phyloP scores from a whole-genome alignment of 768 basidiomycete species.

The Tephrocybe rancida region DNA sequence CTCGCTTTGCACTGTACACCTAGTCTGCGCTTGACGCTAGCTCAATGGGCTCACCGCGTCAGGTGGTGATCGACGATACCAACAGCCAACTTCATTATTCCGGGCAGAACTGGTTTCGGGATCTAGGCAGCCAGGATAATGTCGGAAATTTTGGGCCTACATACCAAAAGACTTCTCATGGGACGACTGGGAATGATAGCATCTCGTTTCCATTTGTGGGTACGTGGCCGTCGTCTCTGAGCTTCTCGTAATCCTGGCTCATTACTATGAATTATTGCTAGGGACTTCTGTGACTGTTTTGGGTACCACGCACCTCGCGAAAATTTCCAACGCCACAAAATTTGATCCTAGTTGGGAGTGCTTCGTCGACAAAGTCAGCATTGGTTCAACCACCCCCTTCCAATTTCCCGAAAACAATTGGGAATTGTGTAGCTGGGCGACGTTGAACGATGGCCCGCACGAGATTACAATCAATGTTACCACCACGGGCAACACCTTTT shows the following conservation, averaged over 20 bases:
- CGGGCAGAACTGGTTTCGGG: conserved; percentile 30
- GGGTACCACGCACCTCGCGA: conserved; percentile 21
- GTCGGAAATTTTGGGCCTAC: conserved; percentile 34
- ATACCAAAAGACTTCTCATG: conserved; percentile 31
- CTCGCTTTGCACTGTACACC: background rate
- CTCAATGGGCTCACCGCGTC: conserved; percentile 19
- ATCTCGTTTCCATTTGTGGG: conserved; percentile 31
- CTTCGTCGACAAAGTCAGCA: conserved; percentile 23
- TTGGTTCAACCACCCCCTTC: conserved; percentile 12
- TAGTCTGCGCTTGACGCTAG: background rate
- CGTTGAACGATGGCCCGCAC: conserved; percentile 22
- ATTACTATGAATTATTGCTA: background rate
- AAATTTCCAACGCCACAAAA: conserved; percentile 4
- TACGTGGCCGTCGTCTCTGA: conserved; percentile 6
- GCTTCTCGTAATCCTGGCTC: background rate
- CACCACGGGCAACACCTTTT: conserved; percentile 25
- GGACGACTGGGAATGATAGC: conserved; percentile 28
- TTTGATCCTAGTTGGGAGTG: conserved; percentile 28
- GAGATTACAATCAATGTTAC: conserved; percentile 23
- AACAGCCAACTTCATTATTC: conserved; percentile 30
- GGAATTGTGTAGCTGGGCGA: conserved; percentile 18
- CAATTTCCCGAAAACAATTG: conserved; percentile 21
- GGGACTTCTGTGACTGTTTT: conserved; percentile 18
- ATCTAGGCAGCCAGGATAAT: conserved; percentile 24
- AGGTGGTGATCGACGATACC: conserved; percentile 35